Evolutionary conservation across 805 yeast species (phyloP).

Genomic region (Crinitomyces ghanaensis): DNA sequence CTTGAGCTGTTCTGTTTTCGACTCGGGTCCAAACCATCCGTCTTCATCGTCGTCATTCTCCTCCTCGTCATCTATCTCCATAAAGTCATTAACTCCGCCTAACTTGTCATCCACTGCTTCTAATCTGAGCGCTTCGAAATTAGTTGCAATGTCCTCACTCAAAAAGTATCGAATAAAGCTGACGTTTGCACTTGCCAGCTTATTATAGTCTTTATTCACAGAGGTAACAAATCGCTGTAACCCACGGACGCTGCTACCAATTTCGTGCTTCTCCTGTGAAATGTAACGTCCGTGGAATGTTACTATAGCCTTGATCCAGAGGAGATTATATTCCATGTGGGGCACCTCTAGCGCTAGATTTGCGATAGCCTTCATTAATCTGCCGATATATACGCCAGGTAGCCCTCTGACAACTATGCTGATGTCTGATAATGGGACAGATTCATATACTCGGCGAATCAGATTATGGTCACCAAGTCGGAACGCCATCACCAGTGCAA

Average conservation of each 20-base stretch:
- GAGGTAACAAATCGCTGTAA: conserved; percentile 66
- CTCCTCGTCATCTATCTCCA: conserved; percentile 21
- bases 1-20: too few relatives aligned
- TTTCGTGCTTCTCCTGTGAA: conserved; percentile 46
- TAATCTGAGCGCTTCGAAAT: conserved; percentile 16
- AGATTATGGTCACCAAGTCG: conserved; percentile 74
- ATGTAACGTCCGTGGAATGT: conserved; percentile 71
- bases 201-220: conserved; percentile 54
- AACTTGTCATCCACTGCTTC: conserved; percentile 20
- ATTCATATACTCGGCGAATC: conserved; percentile 62
- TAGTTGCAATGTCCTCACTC: conserved; percentile 9
- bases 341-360: conserved; percentile 54
- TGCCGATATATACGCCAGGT: conserved; percentile 66
- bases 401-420: conserved; percentile 52
- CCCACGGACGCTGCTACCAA: conserved; percentile 52
- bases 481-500: conserved; percentile 85
- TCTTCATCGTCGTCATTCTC: conserved; percentile 26
- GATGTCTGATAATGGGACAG: conserved; percentile 60
- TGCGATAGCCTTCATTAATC: conserved; percentile 60
- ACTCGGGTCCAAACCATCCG: conserved; percentile 26
- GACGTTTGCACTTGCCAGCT: conserved; percentile 20
- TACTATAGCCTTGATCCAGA: conserved; percentile 68
- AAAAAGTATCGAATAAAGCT: conserved; percentile 15
- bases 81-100: conserved; percentile 26
- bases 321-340: conserved; percentile 72